Evolutionary conservation across 352 stramenopile genomes (phyloP).

Genomic region (Pythium sukuiense): DNA sequence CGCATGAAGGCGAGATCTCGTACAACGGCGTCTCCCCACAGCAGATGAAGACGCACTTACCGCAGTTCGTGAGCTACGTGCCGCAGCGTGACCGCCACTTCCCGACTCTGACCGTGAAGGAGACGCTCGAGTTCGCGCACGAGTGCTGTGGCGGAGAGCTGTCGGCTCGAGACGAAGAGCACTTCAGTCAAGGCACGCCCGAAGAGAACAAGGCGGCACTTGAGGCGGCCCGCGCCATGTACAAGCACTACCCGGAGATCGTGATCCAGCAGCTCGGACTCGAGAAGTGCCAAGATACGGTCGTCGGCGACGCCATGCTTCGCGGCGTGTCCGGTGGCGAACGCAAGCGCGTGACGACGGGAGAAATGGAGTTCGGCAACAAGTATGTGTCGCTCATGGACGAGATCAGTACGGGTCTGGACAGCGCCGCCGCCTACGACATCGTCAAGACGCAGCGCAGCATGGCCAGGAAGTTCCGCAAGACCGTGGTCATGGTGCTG

Average conservation of each 20-base stretch:
- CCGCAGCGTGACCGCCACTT: conserved; percentile 44
- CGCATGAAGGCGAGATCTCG: no score
- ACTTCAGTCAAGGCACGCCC: no score
- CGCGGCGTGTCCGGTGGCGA: conserved; percentile 37
- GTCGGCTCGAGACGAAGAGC: neutral
- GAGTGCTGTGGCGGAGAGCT: conserved; percentile 43
- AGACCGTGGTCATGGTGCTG: conserved; percentile 49
- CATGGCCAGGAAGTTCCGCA: conserved; percentile 24
- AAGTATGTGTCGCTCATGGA: conserved; percentile 55
- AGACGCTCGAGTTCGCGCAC: conserved; percentile 51
- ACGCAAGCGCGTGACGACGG: conserved; percentile 11
- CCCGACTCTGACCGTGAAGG: conserved; percentile 41
- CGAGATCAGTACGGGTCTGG: conserved; percentile 33
- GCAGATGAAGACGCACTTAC: conserved; percentile 31
- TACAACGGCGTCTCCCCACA: conserved; percentile 4
- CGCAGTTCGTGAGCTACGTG: conserved; percentile 48
- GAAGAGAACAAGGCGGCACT: no score
- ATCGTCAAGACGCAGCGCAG: conserved; percentile 38
- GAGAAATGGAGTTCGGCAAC: conserved; percentile 24
- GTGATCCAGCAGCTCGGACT: conserved; percentile 33
- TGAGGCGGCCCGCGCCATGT: neutral
- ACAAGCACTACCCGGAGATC: conserved; percentile 32
- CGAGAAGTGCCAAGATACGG: conserved; percentile 31
- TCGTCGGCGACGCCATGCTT: conserved; percentile 37
- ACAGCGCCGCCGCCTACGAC: conserved; percentile 24